These are phyloP conservation scores for Xylaria intraflava DNA, from an alignment of 495 filamentous ascomycete species.

Conservation along the genomic window DNA sequence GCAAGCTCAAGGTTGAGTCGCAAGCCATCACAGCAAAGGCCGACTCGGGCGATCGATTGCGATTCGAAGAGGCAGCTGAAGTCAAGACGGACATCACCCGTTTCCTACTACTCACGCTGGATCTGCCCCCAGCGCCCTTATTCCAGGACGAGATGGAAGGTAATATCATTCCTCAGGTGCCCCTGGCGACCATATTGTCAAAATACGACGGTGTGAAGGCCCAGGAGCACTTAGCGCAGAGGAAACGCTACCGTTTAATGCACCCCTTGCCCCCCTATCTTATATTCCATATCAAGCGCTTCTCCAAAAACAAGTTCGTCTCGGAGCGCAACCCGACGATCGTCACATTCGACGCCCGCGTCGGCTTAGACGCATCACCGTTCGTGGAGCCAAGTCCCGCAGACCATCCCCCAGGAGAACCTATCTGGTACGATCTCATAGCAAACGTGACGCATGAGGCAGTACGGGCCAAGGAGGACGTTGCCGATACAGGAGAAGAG, in stretches of 20 bases:
- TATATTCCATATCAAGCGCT: slow-evolving; percentile 94
- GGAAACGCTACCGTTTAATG: slow-evolving; percentile 81
- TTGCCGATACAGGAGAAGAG: slow-evolving; percentile 13
- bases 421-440: slow-evolving; percentile 92
- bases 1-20: slow-evolving; percentile 81
- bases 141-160: slow-evolving; percentile 87
- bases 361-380: slow-evolving; percentile 73
- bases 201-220: slow-evolving; percentile 91
- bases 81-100: slow-evolving; percentile 69
- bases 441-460: slow-evolving; percentile 94
- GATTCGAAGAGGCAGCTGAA: slow-evolving; percentile 84
- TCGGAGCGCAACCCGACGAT: slow-evolving; percentile 95
- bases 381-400: slow-evolving; percentile 58
- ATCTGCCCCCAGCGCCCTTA: slow-evolving; percentile 87
- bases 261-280: slow-evolving; percentile 91
- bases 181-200: slow-evolving; percentile 76
- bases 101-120: slow-evolving; percentile 86
- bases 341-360: slow-evolving; percentile 79
- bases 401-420: slow-evolving; percentile 61
- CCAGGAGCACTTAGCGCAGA: slow-evolving; percentile 80
- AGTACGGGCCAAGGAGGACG: slow-evolving; percentile 55
- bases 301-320: slow-evolving; percentile 93
- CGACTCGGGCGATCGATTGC: slow-evolving; percentile 77
- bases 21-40: slow-evolving; percentile 91
- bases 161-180: slow-evolving; percentile 95